A percentile compares a stretch with the other conserved stretches of the same genome.
Evolutionary conservation across 192 early-diverging fungal species (phyloP).

Genomic region (Backusella tarrabulga): DNA sequence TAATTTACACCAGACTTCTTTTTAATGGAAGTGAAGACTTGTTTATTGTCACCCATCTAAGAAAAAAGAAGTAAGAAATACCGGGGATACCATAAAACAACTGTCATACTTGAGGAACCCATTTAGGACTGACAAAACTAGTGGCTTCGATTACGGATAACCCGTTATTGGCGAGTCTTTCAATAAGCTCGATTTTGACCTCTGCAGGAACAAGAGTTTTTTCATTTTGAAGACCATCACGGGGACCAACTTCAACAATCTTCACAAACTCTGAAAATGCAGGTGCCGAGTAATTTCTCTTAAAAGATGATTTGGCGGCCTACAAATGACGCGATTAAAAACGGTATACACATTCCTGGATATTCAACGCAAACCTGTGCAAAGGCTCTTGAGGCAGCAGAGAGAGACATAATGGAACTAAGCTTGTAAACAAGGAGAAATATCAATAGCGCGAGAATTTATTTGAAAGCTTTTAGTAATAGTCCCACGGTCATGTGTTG

Average conservation of each 20-base stretch:
- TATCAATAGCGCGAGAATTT: not conserved
- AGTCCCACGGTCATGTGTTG: conserved; percentile 1
- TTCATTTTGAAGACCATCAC: conserved; percentile 98
- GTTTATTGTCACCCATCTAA: conserved; percentile 82
- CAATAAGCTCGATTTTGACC: conserved; percentile 87
- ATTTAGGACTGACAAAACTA: conserved; percentile 94
- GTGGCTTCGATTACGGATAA: conserved; percentile 87
- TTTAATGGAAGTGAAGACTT: conserved; percentile 72
- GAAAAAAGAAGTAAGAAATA: not conserved
- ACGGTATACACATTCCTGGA: not conserved
- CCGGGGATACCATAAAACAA: not conserved
- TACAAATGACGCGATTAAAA: not conserved
- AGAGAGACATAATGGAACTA: not conserved
- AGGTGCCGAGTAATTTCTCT: not conserved
- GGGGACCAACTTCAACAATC: conserved; percentile 94
- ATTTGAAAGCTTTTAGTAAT: not conserved
- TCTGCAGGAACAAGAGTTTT: conserved; percentile 76
- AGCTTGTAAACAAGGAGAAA: not conserved
- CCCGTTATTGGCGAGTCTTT: conserved; percentile 75
- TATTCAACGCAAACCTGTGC: not conserved
- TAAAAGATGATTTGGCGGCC: not conserved
- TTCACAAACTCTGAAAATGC: conserved; percentile 49
- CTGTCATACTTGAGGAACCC: conserved; percentile 80
- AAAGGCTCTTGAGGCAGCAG: not conserved
- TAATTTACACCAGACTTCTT: conserved; percentile 69